Base-by-base conservation (phyloP, 257 asterid genomes). In the Ligustrum vulgare region DNA sequence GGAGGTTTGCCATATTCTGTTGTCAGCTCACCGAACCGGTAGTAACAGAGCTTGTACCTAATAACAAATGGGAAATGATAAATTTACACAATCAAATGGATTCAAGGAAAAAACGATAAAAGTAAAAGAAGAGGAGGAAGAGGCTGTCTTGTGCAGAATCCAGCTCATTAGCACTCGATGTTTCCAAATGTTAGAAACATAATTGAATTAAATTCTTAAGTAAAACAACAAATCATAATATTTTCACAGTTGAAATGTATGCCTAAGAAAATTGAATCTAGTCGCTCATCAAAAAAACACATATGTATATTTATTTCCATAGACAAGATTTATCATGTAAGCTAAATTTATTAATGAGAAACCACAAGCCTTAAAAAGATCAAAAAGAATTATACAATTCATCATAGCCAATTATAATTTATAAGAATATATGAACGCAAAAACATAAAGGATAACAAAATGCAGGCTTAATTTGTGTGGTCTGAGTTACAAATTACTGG, bases 1-100 rank as follows among this genome's bases (percentile, higher is more conserved):
- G 99, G 93, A 68, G 98, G 98, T 81, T 91, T 91, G 75, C 97
- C 98, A 77, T 90, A 87, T 80, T 95, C 99, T 32, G 99, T 95
- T 39, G 94, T 91, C 86, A 95, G 86, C 85, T 95, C 99, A 47
- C 98, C 98, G 81, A 95, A 95, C 70, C 97, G 98, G 77, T 95
- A 95, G 74, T 95, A 93, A 62, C 89, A 93, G 64, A 93, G 88
- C 89, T 93, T 95, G 91, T 95, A 95, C 99, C 98, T 94, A 60
- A 81, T 77, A 72, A 72, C 65, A 12, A 66, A 70, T 2, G 34
- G 10, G 35, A 60, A 51, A 60, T 4, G 34, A 60, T 32, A 60
- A 22, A 25, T 11, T 60, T 25, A 11, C 35, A 60, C 11, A 23
- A 60, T 35, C 67, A 60, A 23, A 60, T 25, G 35, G 6, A 22